Conservation (phyloP, 2,329 filamentous ascomycete species). For the Ceratocystis variospora region DNA sequence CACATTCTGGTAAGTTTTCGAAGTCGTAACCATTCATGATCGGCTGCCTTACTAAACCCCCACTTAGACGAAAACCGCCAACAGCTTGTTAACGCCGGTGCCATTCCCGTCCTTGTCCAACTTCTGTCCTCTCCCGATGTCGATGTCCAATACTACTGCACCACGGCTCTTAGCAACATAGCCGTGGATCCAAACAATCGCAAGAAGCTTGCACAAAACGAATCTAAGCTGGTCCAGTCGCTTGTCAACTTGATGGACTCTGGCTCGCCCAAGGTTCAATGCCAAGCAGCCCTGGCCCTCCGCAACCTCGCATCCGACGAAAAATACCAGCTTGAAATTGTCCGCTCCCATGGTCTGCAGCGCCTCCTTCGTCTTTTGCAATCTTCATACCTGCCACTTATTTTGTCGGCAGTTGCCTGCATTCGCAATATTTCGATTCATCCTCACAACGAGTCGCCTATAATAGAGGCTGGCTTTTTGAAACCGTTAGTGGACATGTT, state of each 20-base stretch:
- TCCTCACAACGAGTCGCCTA: conserved; percentile 91
- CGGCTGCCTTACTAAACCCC: conserved; percentile 20
- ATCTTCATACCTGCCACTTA: conserved; percentile 88
- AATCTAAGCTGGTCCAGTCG: conserved; percentile 82
- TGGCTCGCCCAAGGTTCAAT: conserved; percentile 92
- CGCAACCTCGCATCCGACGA: conserved; percentile 95
- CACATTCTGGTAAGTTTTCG: conserved; percentile 65
- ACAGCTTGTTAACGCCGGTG: conserved; percentile 90
- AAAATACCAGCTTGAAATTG: conserved; percentile 96
- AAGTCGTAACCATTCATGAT: neutral
- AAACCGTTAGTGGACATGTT: conserved; percentile 87
- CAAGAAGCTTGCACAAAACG: conserved; percentile 78
- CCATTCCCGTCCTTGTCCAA: conserved; percentile 94
- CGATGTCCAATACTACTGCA: conserved; percentile 99
- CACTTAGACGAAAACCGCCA: conserved; percentile 82
- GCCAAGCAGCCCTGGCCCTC: conserved; percentile 85
- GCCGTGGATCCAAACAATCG: conserved; percentile 86
- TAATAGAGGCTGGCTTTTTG: conserved; percentile 93
- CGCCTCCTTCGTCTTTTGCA: conserved; percentile 81
- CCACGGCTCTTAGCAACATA: conserved; percentile 95
- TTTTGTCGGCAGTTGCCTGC: conserved; percentile 90
- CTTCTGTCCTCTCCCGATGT: conserved; percentile 85
- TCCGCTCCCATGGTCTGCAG: conserved; percentile 70
- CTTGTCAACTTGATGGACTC: conserved; percentile 96
- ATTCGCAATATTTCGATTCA: conserved; percentile 99